Conservation (phyloP, 2,329 filamentous ascomycete species). For the Aureobasidium sp. region DNA sequence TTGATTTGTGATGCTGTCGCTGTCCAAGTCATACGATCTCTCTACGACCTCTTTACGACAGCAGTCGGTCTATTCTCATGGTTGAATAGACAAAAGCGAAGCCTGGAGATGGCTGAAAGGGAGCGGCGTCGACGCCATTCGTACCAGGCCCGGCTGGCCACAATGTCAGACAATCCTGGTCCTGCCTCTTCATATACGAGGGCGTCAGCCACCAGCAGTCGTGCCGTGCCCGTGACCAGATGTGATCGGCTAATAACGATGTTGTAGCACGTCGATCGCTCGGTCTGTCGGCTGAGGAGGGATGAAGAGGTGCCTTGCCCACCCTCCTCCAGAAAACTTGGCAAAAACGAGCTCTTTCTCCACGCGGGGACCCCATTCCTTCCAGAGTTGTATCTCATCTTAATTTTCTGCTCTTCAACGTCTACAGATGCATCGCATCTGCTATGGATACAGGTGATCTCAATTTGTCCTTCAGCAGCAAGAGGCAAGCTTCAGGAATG, state of each 20-base stretch:
- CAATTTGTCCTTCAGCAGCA: background rate
- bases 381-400: background rate
- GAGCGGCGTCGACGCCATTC: background rate
- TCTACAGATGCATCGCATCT: background rate
- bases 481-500: background rate
- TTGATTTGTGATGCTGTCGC: background rate
- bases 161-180: background rate
- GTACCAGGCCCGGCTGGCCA: background rate
- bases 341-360: background rate
- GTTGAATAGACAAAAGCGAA: background rate
- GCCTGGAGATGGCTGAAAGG: background rate
- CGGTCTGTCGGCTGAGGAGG: constrained; percentile 5
- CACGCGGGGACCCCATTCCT: constrained; percentile 4
- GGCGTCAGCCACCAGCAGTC: constrained; percentile 1
- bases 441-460: background rate
- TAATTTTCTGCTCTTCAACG: background rate
- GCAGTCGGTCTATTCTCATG: background rate
- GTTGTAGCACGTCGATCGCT: background rate
- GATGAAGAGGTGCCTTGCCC: background rate
- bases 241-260: constrained; percentile 4
- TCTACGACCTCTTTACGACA: background rate
- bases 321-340: constrained; percentile 4
- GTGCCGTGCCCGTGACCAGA: constrained; percentile 4
- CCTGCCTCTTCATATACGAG: background rate
- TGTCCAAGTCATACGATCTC: too few species aligned